phyloP scores from a whole-genome alignment of 208 protist species.

The Acanthamoeba lenticulata region DNA sequence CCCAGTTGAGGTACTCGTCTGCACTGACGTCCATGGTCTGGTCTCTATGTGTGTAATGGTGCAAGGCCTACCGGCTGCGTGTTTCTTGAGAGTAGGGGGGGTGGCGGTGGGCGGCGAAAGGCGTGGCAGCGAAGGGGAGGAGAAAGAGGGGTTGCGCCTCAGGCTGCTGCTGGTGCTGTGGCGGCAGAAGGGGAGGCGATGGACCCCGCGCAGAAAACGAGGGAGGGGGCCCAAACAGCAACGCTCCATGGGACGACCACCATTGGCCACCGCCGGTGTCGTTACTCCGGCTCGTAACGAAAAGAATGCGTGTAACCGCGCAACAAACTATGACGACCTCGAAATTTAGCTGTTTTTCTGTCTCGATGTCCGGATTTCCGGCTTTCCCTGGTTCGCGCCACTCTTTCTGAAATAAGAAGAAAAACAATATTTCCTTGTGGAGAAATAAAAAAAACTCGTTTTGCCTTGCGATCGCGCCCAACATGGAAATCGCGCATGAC shows the following conservation, averaged over 20 bases:
- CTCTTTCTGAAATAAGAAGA: too few species aligned
- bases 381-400: too few species aligned
- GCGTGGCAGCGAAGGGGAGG: too few species aligned
- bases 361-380: too few species aligned
- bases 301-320: neutral
- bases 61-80: neutral
- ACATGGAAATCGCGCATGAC: too few species aligned
- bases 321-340: neutral
- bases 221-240: neutral
- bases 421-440: neutral
- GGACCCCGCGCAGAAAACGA: neutral
- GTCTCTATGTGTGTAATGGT: neutral
- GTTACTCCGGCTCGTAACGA: neutral
- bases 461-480: too few species aligned
- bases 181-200: conserved; percentile 3
- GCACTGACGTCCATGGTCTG: neutral
- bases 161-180: neutral
- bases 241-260: neutral
- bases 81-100: neutral
- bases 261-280: neutral
- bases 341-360: neutral
- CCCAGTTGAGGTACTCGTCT: conserved; percentile 54
- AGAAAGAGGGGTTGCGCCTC: neutral
- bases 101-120: too few species aligned
- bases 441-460: too few species aligned